phyloP scores from a whole-genome alignment of 305 asterid species.

The Petunia hybrid region DNA sequence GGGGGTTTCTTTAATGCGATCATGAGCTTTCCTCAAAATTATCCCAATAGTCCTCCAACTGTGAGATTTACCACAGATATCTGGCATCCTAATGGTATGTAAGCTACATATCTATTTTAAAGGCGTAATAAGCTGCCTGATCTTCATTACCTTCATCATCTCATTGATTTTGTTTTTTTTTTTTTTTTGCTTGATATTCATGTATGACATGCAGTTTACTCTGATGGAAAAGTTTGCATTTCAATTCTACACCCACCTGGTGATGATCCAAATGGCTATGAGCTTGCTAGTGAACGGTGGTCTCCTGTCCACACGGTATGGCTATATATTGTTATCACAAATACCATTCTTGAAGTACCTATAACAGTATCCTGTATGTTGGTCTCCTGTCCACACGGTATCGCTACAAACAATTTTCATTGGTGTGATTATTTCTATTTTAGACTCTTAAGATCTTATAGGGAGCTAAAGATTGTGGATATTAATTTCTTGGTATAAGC shows the following conservation, averaged over 20 bases:
- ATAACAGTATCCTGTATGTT: no score
- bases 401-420: no score
- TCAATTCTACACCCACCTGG: constrained; percentile 99
- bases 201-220: constrained; percentile 64
- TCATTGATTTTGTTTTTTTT: constrained; percentile 13
- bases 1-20: constrained; percentile 99
- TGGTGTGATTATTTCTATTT: no score
- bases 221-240: constrained; percentile 96
- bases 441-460: background rate
- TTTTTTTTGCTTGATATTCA: constrained; percentile 28
- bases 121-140: background rate
- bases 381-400: no score
- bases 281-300: constrained; percentile 99
- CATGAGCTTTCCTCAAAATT: constrained; percentile 90
- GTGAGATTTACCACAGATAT: constrained; percentile 93
- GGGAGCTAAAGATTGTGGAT: background rate
- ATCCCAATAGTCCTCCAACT: constrained; percentile 98
- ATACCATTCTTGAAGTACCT: background rate
- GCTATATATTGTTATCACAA: background rate
- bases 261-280: constrained; percentile 97
- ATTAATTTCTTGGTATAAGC: background rate
- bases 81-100: constrained; percentile 99
- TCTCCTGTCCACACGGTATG: constrained; percentile 98
- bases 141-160: constrained; percentile 14
- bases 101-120: constrained; percentile 30